Base-by-base conservation (phyloP, 345 rosid genomes). In the Toxicodendron radicans region DNA sequence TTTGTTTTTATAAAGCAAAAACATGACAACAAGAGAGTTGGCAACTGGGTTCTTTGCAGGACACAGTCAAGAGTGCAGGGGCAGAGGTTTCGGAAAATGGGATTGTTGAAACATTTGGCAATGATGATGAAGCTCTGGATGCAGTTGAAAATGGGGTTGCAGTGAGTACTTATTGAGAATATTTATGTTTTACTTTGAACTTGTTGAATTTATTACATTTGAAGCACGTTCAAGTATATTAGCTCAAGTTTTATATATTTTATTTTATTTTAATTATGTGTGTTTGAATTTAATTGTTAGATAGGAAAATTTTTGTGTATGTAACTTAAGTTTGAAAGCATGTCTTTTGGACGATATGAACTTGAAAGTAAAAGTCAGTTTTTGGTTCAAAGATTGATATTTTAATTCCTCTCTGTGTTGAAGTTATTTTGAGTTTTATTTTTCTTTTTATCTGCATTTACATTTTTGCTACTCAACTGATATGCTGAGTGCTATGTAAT, bases 111-210 rank as follows among this genome's bases (percentile, higher is more conserved):
- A 87, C 92, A 73, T 94, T 89, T 59, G 87, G 81, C 70, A 94
- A 92, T 49, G 98, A 94, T 32, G 94, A 92, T 56, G 94, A 90
- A 70, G 96, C 96, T n/a, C 83, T 94, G 23, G 90, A 87, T 81
- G 94, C 97, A 16, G 85, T 84, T 77, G 79, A 87, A 62, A 85
- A 82, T 75, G 92, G 87, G n/a, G 85, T 79, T 20, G 92, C 79
- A 89, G 97, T 92, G 81, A 35, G 86, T 78, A 17, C 56, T 76
- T 51, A 18, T 1, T 51, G n/a, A 48, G 52, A 48, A 48, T 14
- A 12, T 11, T 10, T 48, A 12, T 48, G 52, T 14, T 14, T 48
- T 48, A 48, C 3, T 48, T 48, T 48, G 52, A 48, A 48, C 13
- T 1, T 48, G 13, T 48, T 11, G 17, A 48, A 48, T 14, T 48